phyloP scores from a whole-genome alignment of 1,139 yeast species.

The Pichia sp. region DNA sequence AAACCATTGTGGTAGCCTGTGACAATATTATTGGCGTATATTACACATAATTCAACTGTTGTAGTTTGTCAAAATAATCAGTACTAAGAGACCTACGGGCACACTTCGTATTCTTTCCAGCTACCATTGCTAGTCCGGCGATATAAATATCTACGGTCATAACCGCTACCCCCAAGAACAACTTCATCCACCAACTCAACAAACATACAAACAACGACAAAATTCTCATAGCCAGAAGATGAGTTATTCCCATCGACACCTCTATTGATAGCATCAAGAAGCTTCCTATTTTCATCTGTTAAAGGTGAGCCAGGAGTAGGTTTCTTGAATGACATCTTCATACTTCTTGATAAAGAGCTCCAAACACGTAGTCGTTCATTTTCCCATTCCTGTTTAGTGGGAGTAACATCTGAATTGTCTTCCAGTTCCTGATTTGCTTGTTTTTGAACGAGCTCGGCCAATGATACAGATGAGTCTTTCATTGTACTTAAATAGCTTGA shows the following conservation, averaged over 20 bases:
- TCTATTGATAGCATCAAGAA: constrained; percentile 62
- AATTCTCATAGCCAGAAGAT: constrained; percentile 60
- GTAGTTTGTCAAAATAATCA: too few relatives aligned
- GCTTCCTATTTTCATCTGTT: constrained; percentile 48
- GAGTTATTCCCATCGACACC: constrained; percentile 71
- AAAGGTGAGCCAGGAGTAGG: constrained; percentile 62
- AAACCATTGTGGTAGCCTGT: too few relatives aligned
- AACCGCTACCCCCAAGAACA: constrained; percentile 39
- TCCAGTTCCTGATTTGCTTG: background rate
- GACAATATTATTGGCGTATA: background rate
- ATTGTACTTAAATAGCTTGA: constrained; percentile 15
- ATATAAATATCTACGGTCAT: constrained; percentile 48
- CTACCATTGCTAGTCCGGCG: constrained; percentile 46
- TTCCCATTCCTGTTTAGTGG: constrained; percentile 58
- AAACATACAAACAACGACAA: constrained; percentile 62
- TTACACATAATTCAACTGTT: too few relatives aligned
- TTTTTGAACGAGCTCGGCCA: constrained; percentile 17
- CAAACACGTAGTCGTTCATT: constrained; percentile 58
- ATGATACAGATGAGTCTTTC: constrained; percentile 19
- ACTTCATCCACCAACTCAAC: constrained; percentile 68
- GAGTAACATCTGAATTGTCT: constrained; percentile 30
- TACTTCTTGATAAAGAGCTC: constrained; percentile 46
- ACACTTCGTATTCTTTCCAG: constrained; percentile 73
- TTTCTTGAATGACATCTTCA: constrained; percentile 61
- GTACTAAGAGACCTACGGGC: constrained; percentile 55